Conservation (phyloP, 202 grass and related monocot genomes). For the Bolboschoenoplectus hybrid region DNA sequence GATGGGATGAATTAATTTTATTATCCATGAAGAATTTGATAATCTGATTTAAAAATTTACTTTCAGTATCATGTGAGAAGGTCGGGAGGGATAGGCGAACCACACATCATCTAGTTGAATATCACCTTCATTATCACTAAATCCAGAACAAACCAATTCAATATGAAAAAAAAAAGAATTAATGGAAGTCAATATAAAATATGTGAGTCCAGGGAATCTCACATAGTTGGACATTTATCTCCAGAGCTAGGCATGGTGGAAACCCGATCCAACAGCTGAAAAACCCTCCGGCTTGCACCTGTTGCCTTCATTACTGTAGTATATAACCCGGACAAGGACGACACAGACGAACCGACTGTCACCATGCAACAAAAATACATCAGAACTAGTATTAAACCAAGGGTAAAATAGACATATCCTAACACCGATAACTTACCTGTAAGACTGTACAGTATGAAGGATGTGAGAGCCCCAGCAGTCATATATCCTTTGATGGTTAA, state of each 20-base stretch:
- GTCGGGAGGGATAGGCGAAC: constrained; percentile 98
- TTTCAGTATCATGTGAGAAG: constrained; percentile 98
- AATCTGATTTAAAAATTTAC: constrained; percentile 49
- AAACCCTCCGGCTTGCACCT: constrained; percentile 95
- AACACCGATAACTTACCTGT: constrained; percentile 62
- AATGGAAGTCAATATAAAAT: constrained; percentile 22
- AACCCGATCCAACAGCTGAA: constrained; percentile 85
- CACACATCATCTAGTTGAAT: constrained; percentile 94
- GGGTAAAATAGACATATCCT: constrained; percentile 16
- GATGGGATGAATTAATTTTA: background rate
- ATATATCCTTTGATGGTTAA: constrained; percentile 94
- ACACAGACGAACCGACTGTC: constrained; percentile 92
- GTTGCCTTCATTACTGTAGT: constrained; percentile 98
- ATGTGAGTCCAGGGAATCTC: constrained; percentile 42
- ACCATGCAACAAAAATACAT: constrained; percentile 32
- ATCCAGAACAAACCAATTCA: background rate
- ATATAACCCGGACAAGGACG: constrained; percentile 89
- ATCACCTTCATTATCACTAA: constrained; percentile 75
- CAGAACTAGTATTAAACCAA: background rate
- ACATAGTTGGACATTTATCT: constrained; percentile 71
- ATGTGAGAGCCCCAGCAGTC: constrained; percentile 97
- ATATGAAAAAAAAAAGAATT: constrained; percentile 30
- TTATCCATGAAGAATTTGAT: constrained; percentile 16
- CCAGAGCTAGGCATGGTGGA: constrained; percentile 81
- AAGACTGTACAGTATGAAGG: constrained; percentile 97